Evolutionary conservation across 768 basidiomycete genomes (phyloP).

Genomic region (Lanmaoa rubissima): DNA sequence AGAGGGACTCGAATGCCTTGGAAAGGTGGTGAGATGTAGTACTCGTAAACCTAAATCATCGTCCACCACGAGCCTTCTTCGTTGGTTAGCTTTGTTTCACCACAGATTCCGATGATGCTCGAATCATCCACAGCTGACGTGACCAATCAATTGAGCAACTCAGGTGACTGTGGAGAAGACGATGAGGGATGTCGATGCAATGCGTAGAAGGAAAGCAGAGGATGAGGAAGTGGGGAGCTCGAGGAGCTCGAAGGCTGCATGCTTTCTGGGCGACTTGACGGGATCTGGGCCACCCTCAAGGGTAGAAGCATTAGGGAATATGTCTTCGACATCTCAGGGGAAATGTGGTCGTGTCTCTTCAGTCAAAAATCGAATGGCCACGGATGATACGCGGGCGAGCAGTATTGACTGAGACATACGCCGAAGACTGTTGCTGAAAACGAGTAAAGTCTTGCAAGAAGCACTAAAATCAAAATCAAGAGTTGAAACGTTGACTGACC

Average conservation of each 20-base stretch:
- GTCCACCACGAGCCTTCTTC: conserved; percentile 97
- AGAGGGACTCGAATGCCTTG: conserved; percentile 91
- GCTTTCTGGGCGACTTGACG: conserved; percentile 51
- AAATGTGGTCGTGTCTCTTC: conserved; percentile 38
- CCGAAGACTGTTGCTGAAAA: neutral
- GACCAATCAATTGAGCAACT: conserved; percentile 89
- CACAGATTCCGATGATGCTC: conserved; percentile 89
- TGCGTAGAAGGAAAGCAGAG: conserved; percentile 74
- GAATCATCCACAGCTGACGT: conserved; percentile 85
- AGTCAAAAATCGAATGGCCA: conserved; percentile 39
- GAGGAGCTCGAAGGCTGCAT: conserved; percentile 64
- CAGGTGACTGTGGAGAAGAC: conserved; percentile 71
- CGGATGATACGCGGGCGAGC: conserved; percentile 23
- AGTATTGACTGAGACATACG: conserved; percentile 33
- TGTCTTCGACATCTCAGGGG: conserved; percentile 36
- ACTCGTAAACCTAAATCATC: conserved; percentile 97
- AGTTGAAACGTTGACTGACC: too few species aligned
- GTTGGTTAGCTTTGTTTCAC: conserved; percentile 90
- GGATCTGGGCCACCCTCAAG: conserved; percentile 34
- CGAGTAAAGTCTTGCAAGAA: neutral
- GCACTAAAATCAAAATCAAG: neutral
- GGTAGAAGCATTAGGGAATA: conserved; percentile 37
- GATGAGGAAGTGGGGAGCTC: conserved; percentile 78
- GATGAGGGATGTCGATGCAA: conserved; percentile 69
- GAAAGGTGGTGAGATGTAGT: conserved; percentile 94